A percentile compares a stretch with the other conserved stretches of the same genome.
Evolutionary conservation across 2,329 filamentous ascomycete genomes (phyloP).

Genomic region (Didymella arachidicola): DNA sequence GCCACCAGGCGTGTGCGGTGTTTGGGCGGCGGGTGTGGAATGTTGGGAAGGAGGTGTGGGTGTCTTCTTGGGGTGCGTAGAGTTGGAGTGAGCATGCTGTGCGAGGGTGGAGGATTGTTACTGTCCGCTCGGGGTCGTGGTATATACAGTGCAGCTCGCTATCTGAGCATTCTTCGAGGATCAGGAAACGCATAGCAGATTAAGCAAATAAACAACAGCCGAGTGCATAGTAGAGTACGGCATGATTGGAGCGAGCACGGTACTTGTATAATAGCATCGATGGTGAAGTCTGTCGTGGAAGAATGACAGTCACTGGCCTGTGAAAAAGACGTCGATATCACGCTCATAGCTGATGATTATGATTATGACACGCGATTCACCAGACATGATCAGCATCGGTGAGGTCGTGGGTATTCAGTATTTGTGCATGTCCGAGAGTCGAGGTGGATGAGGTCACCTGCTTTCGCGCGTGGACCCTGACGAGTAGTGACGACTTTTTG

Average conservation of each 20-base stretch:
- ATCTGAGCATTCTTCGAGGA: not conserved
- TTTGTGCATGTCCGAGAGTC: not conserved
- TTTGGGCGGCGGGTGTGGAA: not conserved
- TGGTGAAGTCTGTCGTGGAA: not conserved
- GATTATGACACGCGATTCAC: no score
- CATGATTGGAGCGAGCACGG: not conserved
- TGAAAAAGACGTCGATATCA: no score
- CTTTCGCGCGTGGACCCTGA: slow-evolving; percentile 20
- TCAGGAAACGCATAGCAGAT: slow-evolving; percentile 3
- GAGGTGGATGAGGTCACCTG: slow-evolving; percentile 12
- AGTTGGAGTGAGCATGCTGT: not conserved
- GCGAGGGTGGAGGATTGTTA: slow-evolving; percentile 4
- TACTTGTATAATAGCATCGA: not conserved
- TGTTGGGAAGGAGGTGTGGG: not conserved
- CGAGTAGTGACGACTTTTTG: slow-evolving; percentile 16
- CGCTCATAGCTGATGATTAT: no score
- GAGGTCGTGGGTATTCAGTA: no score
- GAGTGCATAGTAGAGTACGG: not conserved
- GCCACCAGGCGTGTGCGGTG: not conserved
- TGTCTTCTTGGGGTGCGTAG: not conserved
- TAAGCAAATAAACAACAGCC: not conserved
- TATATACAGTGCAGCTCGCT: slow-evolving; percentile 5
- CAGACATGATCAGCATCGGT: no score
- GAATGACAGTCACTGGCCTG: not conserved
- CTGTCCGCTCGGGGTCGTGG: slow-evolving; percentile 2